phyloP scores from a whole-genome alignment of 768 basidiomycete species.

The Naganishia onofrii region DNA sequence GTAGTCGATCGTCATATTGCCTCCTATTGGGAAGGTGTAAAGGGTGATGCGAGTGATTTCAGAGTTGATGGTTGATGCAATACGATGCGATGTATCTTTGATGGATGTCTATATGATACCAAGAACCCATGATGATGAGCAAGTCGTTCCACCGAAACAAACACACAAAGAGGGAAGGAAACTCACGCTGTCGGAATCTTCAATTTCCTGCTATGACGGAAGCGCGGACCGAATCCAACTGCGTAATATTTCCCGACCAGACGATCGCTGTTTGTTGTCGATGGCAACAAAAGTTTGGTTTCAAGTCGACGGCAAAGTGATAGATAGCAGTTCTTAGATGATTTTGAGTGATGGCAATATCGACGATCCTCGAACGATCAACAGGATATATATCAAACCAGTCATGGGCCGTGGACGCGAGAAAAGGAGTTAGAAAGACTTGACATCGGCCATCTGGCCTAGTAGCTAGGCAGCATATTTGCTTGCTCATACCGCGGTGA shows the following conservation, averaged over 20 bases:
- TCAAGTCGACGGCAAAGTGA: not conserved
- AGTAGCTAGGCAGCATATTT: not conserved
- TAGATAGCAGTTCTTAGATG: too few relatives aligned
- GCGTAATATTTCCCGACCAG: not conserved
- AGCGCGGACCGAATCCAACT: not conserved
- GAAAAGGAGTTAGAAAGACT: constrained; percentile 23
- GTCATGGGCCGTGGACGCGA: not conserved
- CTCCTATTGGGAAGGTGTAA: not conserved
- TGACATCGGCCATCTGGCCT: constrained; percentile 11
- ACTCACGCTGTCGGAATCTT: not conserved
- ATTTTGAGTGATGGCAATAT: not conserved
- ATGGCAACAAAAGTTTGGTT: not conserved
- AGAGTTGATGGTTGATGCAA: not conserved
- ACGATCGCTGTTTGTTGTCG: constrained; percentile 7
- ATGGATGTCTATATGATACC: not conserved
- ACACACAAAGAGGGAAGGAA: not conserved
- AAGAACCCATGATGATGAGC: not conserved
- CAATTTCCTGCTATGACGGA: not conserved
- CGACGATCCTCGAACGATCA: not conserved
- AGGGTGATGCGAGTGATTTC: not conserved
- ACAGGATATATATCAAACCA: constrained; percentile 19
- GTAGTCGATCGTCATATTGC: constrained; percentile 14
- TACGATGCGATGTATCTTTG: not conserved
- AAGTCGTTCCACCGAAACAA: constrained; percentile 1
- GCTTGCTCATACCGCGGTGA: constrained; percentile 12